Evolutionary conservation across 768 basidiomycete species (phyloP), one percentile per base, ranked within the genome.

Genomic region (Naganishia randhawae): DNA sequence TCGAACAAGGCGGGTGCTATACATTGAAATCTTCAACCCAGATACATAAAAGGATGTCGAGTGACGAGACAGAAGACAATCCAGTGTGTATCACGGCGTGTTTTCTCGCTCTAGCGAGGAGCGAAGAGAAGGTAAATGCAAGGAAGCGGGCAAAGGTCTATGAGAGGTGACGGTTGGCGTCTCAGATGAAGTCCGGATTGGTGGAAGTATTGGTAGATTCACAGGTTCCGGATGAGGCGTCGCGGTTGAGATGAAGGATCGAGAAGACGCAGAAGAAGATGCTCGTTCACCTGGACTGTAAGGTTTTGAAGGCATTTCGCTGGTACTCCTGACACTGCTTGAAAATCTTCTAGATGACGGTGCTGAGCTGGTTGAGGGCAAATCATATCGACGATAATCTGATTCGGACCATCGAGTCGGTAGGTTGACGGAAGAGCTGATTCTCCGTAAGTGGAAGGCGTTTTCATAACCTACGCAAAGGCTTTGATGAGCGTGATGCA

Each of bases 301-400:
- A 13, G 57, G 1, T 25, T 61, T 61, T 25, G 57, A 25, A 3
- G 57, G 39, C 6, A 61, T 25, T 0, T 61, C 57, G n/a, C 22
- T n/a, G 22, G n/a, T 16, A 61, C 57, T 61, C 25, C 25, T 3
- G 1, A 22, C 37, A 29, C n/a, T 27, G 16, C 57, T 61, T 14
- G 57, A 61, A 22, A 61, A 29, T 13, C 16, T 39, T 25, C 57
- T 35, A 22, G 33, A 42, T n/a, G 37, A 61, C 2, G 25, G 13
- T 37, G 19, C 25, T 8, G 57, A 39, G 37, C 57, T 39, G 22
- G 17, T 3, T 3, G 57, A 41, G 1, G 35, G 57, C 17, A 7
- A 14, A 29, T 61, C 57, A 25, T 61, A 61, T 1, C 57, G 57
- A 42, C 57, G 57, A 42, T 61, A 61, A 19, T 61, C 57, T 25